Evolutionary conservation across 2,329 filamentous ascomycete genomes (phyloP).

Genomic region (Aspergillus sp.): DNA sequence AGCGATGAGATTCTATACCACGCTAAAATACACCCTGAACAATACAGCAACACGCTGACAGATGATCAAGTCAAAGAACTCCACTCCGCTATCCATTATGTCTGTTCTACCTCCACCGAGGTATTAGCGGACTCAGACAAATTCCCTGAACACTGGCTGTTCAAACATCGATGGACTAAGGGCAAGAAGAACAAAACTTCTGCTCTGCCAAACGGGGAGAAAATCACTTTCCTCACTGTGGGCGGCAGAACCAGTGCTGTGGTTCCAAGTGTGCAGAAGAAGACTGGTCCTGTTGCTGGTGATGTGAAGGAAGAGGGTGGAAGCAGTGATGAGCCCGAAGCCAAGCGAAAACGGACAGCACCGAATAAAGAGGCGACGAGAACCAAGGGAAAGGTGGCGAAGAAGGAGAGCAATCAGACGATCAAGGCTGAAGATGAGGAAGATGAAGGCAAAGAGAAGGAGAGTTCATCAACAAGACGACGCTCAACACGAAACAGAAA

Average conservation of each 20-base stretch:
- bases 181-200: constrained; percentile 70
- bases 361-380: constrained; percentile 27
- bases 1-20: constrained; percentile 89
- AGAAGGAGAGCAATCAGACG: constrained; percentile 16
- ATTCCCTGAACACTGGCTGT: constrained; percentile 86
- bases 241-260: constrained; percentile 89
- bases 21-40: constrained; percentile 84
- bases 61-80: constrained; percentile 70
- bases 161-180: constrained; percentile 86
- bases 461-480: constrained; percentile 20
- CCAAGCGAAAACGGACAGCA: constrained; percentile 35
- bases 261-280: constrained; percentile 83
- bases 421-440: constrained; percentile 27
- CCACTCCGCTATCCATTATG: constrained; percentile 70
- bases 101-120: constrained; percentile 78
- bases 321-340: constrained; percentile 19
- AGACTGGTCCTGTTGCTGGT: constrained; percentile 61
- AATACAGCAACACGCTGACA: constrained; percentile 80
- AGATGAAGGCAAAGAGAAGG: constrained; percentile 16
- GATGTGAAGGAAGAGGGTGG: constrained; percentile 43
- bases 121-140: constrained; percentile 76
- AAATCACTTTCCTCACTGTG: constrained; percentile 82
- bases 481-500: constrained; percentile 32
- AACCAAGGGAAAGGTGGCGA: neutral
- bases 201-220: constrained; percentile 77